Percentiles rank a stretch among this genome's conserved stretches.
Conservation (phyloP, 306 rosid genomes). For the Cucurbita pepo region DNA sequence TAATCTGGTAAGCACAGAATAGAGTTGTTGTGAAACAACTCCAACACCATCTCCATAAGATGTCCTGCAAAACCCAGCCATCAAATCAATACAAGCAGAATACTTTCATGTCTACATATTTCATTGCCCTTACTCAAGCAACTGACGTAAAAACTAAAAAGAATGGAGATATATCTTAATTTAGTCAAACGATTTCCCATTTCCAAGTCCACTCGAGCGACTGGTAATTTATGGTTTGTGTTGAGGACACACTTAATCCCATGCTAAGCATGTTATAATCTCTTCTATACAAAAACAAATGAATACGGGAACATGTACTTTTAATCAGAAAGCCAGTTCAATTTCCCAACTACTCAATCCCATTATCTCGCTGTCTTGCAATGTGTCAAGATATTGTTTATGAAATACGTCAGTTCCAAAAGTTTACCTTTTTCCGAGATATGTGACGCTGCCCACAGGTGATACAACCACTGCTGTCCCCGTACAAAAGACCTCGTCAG, state of each 20-base stretch:
- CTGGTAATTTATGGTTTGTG: not conserved
- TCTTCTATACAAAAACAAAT: not conserved
- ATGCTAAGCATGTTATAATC: not conserved
- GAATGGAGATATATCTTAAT: not conserved
- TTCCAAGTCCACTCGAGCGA: not conserved
- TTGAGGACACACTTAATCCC: not conserved
- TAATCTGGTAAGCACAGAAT: conserved; percentile 60
- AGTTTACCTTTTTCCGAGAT: conserved; percentile 45
- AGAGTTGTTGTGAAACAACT: conserved; percentile 63
- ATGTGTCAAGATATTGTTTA: not conserved
- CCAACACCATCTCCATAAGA: conserved; percentile 52
- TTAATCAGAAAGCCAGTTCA: not conserved
- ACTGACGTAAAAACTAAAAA: not conserved
- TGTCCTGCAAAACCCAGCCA: conserved; percentile 32
- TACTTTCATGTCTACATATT: not conserved
- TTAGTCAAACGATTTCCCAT: not conserved
- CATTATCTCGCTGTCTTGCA: not conserved
- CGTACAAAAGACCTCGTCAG: conserved; percentile 91
- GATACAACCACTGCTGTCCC: conserved; percentile 98
- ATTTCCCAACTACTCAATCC: not conserved
- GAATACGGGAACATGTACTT: not conserved
- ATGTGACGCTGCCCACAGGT: conserved; percentile 92
- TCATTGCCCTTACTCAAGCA: not conserved
- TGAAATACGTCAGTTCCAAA: not conserved
- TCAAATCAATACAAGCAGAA: not conserved